These are phyloP conservation scores for Lepidium sativum DNA, from an alignment of 345 rosid species.

Conservation along the genomic window DNA sequence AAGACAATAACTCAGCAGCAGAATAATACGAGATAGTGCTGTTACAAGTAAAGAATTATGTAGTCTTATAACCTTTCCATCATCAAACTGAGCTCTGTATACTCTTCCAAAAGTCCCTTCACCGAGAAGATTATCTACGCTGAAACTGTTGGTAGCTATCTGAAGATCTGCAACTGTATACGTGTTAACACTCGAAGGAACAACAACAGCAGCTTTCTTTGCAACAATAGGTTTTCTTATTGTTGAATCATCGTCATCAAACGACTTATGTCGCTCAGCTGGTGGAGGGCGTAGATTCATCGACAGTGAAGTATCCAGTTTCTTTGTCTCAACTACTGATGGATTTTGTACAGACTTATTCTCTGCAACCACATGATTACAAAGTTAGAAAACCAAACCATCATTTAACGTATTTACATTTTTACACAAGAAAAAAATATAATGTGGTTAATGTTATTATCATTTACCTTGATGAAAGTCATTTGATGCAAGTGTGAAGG, in stretches of 20 bases:
- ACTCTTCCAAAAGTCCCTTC: conserved; percentile 97
- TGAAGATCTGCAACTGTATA: conserved; percentile 93
- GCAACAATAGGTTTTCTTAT: conserved; percentile 44
- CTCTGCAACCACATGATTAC: conserved; percentile 34
- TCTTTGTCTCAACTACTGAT: conserved; percentile 45
- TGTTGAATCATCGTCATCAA: conserved; percentile 63
- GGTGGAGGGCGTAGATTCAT: conserved; percentile 88
- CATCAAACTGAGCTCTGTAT: conserved; percentile 84
- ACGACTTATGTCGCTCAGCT: conserved; percentile 66
- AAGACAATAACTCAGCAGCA: background rate
- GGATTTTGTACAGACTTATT: conserved; percentile 53
- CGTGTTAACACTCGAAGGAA: conserved; percentile 51
- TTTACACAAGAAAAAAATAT: conserved; percentile 26
- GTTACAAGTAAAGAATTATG: background rate
- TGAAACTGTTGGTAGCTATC: conserved; percentile 93
- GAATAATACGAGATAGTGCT: background rate
- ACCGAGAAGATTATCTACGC: conserved; percentile 72
- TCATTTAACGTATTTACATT: conserved; percentile 18
- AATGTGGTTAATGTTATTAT: background rate
- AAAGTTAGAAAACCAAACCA: background rate
- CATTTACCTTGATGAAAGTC: conserved; percentile 67
- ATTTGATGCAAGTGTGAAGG: conserved; percentile 56
- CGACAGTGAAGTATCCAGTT: conserved; percentile 51
- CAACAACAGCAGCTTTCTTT: conserved; percentile 48
- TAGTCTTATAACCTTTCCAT: conserved; percentile 52